phyloP scores from a whole-genome alignment of 306 rosid species.

The Luffa aegyptiaca region DNA sequence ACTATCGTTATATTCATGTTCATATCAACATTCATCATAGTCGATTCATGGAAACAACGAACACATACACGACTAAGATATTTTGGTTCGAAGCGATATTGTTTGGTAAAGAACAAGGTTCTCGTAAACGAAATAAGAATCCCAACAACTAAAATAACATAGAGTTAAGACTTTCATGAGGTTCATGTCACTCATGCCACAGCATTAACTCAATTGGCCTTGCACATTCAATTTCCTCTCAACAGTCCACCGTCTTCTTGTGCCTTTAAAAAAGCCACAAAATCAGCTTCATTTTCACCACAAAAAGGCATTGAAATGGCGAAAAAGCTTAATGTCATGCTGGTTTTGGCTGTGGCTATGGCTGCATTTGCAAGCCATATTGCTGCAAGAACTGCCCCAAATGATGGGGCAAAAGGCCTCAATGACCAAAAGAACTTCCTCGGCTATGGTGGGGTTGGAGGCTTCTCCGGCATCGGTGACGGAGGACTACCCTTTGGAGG shows the following conservation, averaged over 20 bases:
- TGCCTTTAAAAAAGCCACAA: not conserved
- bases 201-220: not conserved
- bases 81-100: no score
- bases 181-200: not conserved
- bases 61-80: no score
- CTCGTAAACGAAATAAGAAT: no score
- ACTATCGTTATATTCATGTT: no score
- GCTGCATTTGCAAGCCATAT: constrained; percentile 30
- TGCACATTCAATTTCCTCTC: not conserved
- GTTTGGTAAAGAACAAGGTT: no score
- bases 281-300: not conserved
- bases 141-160: not conserved
- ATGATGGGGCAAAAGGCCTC: constrained; percentile 30
- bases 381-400: constrained; percentile 32
- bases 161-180: not conserved
- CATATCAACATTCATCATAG: no score
- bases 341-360: constrained; percentile 45
- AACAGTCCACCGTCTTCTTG: not conserved
- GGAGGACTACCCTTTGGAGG: constrained; percentile 58
- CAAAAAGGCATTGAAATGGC: constrained; percentile 20
- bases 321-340: constrained; percentile 23
- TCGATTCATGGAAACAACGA: no score
- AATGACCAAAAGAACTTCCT: constrained; percentile 62
- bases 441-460: constrained; percentile 45
- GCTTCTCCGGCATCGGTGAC: constrained; percentile 45